Evolutionary conservation across 352 stramenopile species (phyloP).

Genomic region (Peronosclerospora sorghi): DNA sequence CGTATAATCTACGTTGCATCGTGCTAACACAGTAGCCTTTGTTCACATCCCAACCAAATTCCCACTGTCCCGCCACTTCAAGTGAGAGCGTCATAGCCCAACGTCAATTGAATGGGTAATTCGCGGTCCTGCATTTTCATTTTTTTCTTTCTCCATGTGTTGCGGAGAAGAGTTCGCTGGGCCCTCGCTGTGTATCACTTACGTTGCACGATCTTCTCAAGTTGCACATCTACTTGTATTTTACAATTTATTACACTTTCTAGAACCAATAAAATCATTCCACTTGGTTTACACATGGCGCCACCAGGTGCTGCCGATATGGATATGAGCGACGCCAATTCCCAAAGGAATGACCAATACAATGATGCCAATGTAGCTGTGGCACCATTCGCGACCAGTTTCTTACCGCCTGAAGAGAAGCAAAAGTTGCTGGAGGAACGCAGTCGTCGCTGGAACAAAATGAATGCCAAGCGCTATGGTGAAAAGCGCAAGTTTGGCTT

Average conservation of each 20-base stretch:
- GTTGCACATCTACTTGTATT: too few relatives aligned
- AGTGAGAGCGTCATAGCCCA: constrained; percentile 47
- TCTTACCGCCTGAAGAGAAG: constrained; percentile 40
- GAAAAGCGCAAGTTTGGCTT: constrained; percentile 91
- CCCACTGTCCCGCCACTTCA: constrained; percentile 36
- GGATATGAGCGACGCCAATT: constrained; percentile 15
- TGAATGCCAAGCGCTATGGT: constrained; percentile 91
- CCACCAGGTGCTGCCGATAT: constrained; percentile 16
- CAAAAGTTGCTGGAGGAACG: constrained; percentile 66
- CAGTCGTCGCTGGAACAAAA: constrained; percentile 73
- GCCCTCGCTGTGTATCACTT: not conserved
- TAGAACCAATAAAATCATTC: constrained; percentile 7
- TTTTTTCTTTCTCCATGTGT: constrained; percentile 3
- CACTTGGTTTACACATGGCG: constrained; percentile 6
- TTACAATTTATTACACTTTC: not conserved
- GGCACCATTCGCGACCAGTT: constrained; percentile 1
- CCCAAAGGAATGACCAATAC: not conserved
- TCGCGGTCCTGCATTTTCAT: constrained; percentile 22
- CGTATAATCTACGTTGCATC: constrained; percentile 35
- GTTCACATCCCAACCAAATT: constrained; percentile 31
- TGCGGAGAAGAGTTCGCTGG: not conserved
- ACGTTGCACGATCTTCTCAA: too few relatives aligned
- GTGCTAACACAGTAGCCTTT: not conserved
- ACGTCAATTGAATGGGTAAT: constrained; percentile 52
- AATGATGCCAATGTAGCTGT: constrained; percentile 8